Conservation (phyloP, 2,329 filamentous ascomycete genomes). For the Colletotrichum sp. region DNA sequence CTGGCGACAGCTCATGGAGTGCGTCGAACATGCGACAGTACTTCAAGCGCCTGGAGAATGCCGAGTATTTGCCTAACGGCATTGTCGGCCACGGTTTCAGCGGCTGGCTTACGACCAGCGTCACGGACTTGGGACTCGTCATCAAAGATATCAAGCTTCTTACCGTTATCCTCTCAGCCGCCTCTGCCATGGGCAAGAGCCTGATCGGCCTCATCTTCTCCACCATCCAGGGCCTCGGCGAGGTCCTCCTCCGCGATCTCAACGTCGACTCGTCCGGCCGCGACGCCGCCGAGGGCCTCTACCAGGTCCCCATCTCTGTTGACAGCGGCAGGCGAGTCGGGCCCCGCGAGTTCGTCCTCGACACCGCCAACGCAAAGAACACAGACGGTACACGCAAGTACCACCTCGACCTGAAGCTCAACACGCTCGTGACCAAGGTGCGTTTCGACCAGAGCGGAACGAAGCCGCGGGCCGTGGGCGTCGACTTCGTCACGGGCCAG, state of each 20-base stretch:
- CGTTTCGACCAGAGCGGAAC: conserved; percentile 40
- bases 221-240: conserved; percentile 28
- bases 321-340: conserved; percentile 47
- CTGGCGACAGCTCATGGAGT: conserved; percentile 64
- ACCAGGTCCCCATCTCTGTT: conserved; percentile 57
- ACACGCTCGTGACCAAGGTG: conserved; percentile 45
- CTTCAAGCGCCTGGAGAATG: conserved; percentile 60
- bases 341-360: conserved; percentile 55
- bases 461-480: conserved; percentile 42
- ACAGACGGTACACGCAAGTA: conserved; percentile 48
- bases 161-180: conserved; percentile 31
- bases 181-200: conserved; percentile 31
- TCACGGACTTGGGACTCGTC: conserved; percentile 24
- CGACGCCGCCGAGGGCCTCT: conserved; percentile 34
- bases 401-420: conserved; percentile 38
- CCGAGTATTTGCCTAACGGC: conserved; percentile 52
- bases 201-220: conserved; percentile 25
- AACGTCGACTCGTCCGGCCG: conserved; percentile 28
- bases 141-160: conserved; percentile 33
- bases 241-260: conserved; percentile 32
- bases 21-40: conserved; percentile 65
- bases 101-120: conserved; percentile 51
- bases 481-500: conserved; percentile 46
- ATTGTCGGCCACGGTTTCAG: conserved; percentile 56
- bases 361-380: conserved; percentile 50